Evolutionary conservation across 1,284 basidiomycete species (phyloP).

Genomic region (Albatrellus sp.): DNA sequence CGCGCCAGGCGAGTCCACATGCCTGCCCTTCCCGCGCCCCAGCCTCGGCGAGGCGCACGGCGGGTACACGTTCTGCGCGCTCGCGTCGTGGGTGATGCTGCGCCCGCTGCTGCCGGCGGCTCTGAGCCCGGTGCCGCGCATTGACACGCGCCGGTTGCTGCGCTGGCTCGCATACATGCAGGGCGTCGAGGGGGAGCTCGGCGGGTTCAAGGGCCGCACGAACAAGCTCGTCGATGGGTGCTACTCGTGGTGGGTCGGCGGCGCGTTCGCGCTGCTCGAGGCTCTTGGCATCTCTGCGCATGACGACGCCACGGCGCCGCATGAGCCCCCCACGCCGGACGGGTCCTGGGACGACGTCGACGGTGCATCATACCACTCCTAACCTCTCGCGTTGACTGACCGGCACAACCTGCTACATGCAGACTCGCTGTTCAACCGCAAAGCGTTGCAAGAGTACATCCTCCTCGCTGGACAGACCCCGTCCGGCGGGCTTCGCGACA

Average conservation of each 20-base stretch:
- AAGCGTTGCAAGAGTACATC: slow-evolving; percentile 81
- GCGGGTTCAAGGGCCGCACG: slow-evolving; percentile 87
- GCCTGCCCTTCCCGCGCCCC: slow-evolving; percentile 36
- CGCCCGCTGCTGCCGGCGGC: slow-evolving; percentile 33
- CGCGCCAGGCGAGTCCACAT: slow-evolving; percentile 5
- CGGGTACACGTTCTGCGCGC: slow-evolving; percentile 90
- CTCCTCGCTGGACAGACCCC: slow-evolving; percentile 78
- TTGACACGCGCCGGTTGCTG: slow-evolving; percentile 54
- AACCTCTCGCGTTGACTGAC: neutral
- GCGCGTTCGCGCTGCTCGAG: slow-evolving; percentile 74
- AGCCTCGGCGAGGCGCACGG: slow-evolving; percentile 92
- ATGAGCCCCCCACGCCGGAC: slow-evolving; percentile 16
- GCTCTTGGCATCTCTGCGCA: slow-evolving; percentile 39
- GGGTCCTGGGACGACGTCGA: slow-evolving; percentile 51
- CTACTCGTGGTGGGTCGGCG: slow-evolving; percentile 98
- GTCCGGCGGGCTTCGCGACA: slow-evolving; percentile 83
- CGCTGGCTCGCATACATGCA: slow-evolving; percentile 88
- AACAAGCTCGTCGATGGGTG: slow-evolving; percentile 99
- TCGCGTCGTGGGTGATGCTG: slow-evolving; percentile 77
- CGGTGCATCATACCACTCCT: slow-evolving; percentile 27
- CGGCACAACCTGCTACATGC: neutral
- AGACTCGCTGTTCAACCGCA: slow-evolving; percentile 46
- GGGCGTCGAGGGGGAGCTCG: slow-evolving; percentile 71
- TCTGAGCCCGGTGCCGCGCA: slow-evolving; percentile 18
- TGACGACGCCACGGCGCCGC: slow-evolving; percentile 10